phyloP scores from a whole-genome alignment of 202 grass and related monocot species.

The Carex sylvatica region DNA sequence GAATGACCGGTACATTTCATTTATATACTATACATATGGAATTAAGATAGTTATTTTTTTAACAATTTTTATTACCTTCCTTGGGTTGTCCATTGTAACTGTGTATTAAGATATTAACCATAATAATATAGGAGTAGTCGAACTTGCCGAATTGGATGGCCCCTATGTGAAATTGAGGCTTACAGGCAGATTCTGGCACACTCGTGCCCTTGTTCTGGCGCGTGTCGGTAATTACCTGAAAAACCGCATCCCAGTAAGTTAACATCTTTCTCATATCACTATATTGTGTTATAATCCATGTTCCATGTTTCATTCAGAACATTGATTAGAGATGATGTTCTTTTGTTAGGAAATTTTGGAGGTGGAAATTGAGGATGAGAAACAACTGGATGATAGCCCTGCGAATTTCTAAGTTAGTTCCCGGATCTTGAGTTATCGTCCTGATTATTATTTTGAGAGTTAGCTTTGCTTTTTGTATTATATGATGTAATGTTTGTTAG shows the following conservation, averaged over 20 bases:
- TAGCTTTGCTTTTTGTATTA: not conserved
- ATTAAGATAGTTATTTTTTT: slow-evolving; percentile 1
- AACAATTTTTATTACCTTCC: not conserved
- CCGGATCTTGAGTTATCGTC: not conserved
- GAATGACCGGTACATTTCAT: slow-evolving; percentile 67
- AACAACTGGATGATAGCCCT: slow-evolving; percentile 77
- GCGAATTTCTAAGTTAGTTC: slow-evolving; percentile 59
- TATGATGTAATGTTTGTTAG: slow-evolving; percentile 9
- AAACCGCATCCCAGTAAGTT: slow-evolving; percentile 74
- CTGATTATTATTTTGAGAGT: not conserved
- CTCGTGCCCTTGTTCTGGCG: slow-evolving; percentile 55
- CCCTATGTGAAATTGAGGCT: slow-evolving; percentile 88
- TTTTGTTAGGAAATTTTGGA: slow-evolving; percentile 75
- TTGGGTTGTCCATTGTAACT: not conserved
- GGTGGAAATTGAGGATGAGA: slow-evolving; percentile 92
- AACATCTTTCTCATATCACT: not conserved
- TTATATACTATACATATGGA: not conserved
- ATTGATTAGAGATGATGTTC: slow-evolving; percentile 11
- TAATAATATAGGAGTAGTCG: slow-evolving; percentile 51
- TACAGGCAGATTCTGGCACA: slow-evolving; percentile 84
- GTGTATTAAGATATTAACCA: not conserved
- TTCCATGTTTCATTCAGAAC: not conserved
- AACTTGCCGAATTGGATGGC: slow-evolving; percentile 88
- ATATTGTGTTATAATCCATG: not conserved
- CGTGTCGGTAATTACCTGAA: slow-evolving; percentile 91